Percentiles rank a stretch among this genome's conserved stretches.
phyloP scores from a whole-genome alignment of 495 filamentous ascomycete genomes.

The Podospora fimiseda region DNA sequence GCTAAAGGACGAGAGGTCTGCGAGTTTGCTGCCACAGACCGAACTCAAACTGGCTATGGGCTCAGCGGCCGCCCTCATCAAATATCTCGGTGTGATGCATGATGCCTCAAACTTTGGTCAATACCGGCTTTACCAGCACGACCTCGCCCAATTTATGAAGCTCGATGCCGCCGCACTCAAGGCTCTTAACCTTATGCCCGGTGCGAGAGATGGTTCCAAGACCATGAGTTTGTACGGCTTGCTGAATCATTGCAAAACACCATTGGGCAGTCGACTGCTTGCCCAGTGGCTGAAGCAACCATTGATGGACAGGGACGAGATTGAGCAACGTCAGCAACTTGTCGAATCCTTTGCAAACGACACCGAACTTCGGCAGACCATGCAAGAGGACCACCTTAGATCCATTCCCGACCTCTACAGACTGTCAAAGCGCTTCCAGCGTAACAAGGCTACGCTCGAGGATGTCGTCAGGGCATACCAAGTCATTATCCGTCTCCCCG shows the following conservation, averaged over 20 bases:
- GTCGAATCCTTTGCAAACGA: constrained; percentile 93
- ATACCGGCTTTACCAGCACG: constrained; percentile 95
- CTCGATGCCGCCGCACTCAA: constrained; percentile 91
- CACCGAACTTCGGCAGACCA: constrained; percentile 88
- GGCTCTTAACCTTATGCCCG: constrained; percentile 95
- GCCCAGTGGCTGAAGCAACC: constrained; percentile 98
- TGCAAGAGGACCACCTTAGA: constrained; percentile 95
- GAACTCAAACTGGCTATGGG: constrained; percentile 97
- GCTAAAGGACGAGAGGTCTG: constrained; percentile 75
- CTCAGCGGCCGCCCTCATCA: constrained; percentile 86
- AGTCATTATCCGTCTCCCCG: constrained; percentile 84
- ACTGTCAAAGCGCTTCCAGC: constrained; percentile 88
- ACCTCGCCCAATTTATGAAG: constrained; percentile 97
- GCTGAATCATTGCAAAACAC: constrained; percentile 96
- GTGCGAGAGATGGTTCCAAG: constrained; percentile 86
- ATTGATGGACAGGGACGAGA: constrained; percentile 83
- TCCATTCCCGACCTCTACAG: constrained; percentile 93
- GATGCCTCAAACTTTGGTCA: constrained; percentile 94
- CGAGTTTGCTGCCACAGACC: constrained; percentile 75
- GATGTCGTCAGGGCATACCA: constrained; percentile 95
- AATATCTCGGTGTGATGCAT: constrained; percentile 85
- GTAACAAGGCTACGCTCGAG: constrained; percentile 82
- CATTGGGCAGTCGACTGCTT: constrained; percentile 81
- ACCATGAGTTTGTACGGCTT: constrained; percentile 96
- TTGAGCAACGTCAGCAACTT: constrained; percentile 85